These are phyloP conservation scores for Magnusiomyces paraingens DNA, from an alignment of 1,139 yeast species.

Conservation along the genomic window DNA sequence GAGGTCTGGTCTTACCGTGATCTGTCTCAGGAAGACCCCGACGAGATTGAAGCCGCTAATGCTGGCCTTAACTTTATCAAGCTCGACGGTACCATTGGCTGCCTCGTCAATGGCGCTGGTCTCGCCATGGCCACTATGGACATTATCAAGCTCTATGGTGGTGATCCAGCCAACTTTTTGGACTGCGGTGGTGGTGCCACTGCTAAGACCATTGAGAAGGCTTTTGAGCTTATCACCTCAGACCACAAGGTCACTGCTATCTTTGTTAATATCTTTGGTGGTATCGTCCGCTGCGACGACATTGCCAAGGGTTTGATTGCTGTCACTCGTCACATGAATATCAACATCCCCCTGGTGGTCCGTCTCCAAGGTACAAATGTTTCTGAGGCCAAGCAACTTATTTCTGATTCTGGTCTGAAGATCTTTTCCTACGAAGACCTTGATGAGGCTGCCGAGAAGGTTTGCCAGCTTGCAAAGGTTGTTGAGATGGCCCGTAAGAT, in stretches of 20 bases:
- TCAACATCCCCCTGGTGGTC: conserved; percentile 91
- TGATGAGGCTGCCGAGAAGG: conserved; percentile 97
- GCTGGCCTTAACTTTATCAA: conserved; percentile 93
- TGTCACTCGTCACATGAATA: conserved; percentile 83
- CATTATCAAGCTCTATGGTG: conserved; percentile 96
- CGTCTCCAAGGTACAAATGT: conserved; percentile 98
- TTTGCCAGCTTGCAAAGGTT: conserved; percentile 62
- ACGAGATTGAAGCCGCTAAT: conserved; percentile 87
- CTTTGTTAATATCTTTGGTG: conserved; percentile 97
- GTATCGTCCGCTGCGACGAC: conserved; percentile 98
- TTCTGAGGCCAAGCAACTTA: conserved; percentile 81
- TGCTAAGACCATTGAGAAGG: conserved; percentile 95
- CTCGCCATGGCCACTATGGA: conserved; percentile 99
- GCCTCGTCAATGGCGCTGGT: conserved; percentile 99
- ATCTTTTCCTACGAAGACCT: conserved; percentile 87
- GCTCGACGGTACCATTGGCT: conserved; percentile 97
- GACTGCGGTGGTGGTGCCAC: conserved; percentile 99
- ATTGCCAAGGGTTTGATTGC: conserved; percentile 96
- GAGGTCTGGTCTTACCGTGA: conserved; percentile 98
- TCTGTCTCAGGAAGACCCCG: conserved; percentile 94
- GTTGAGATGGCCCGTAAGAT: conserved; percentile 44
- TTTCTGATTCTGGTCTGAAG: conserved; percentile 84
- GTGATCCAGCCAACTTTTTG: conserved; percentile 97
- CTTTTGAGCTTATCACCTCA: conserved; percentile 85
- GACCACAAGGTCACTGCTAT: conserved; percentile 91